Evolutionary conservation across 2,329 filamentous ascomycete genomes (phyloP).

Genomic region (Colletotrichum zoysiae): DNA sequence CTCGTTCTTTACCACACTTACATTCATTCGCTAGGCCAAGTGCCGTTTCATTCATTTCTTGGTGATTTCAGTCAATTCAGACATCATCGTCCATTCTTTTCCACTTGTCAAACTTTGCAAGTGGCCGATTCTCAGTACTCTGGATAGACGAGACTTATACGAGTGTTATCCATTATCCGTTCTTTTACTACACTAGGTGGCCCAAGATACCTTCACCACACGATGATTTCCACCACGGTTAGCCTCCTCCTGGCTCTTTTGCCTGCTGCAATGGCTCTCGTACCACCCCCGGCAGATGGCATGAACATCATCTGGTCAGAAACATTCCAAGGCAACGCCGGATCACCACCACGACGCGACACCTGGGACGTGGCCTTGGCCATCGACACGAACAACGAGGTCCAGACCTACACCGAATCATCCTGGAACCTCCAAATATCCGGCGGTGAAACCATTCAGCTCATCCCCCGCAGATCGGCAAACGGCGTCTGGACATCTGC

Average conservation of each 20-base stretch:
- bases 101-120: neutral
- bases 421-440: constrained; percentile 63
- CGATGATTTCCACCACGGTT: constrained; percentile 5
- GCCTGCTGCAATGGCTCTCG: constrained; percentile 51
- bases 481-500: constrained; percentile 64
- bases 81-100: constrained; percentile 26
- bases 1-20: constrained; percentile 16
- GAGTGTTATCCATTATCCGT: neutral
- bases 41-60: constrained; percentile 37
- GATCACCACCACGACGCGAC: constrained; percentile 51
- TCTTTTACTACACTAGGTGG: neutral
- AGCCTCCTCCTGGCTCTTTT: constrained; percentile 39
- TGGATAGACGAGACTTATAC: constrained; percentile 1
- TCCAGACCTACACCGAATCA: constrained; percentile 62
- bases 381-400: constrained; percentile 64
- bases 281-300: constrained; percentile 54
- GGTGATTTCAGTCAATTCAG: constrained; percentile 23
- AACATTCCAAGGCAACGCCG: constrained; percentile 57
- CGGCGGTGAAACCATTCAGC: constrained; percentile 63
- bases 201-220: neutral
- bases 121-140: neutral
- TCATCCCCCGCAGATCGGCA: constrained; percentile 60
- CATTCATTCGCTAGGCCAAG: constrained; percentile 27
- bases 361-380: constrained; percentile 60
- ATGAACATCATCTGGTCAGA: constrained; percentile 61